Evolutionary conservation across 2,329 filamentous ascomycete species (phyloP), one percentile per base, ranked within the genome.

Genomic region (Rutstroemia sp.): DNA sequence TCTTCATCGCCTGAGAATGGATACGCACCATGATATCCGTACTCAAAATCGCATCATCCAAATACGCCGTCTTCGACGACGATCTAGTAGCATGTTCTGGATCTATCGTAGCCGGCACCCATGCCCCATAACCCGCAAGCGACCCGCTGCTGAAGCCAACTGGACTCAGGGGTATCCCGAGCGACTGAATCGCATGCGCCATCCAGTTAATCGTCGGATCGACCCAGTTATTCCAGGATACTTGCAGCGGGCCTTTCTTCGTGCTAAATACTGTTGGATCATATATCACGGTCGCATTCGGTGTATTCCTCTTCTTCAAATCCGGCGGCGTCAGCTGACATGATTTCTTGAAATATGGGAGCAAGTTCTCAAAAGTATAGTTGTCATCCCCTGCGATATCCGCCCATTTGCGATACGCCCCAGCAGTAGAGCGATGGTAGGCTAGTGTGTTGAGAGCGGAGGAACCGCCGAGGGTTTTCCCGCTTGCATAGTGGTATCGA

Each of bases 331-430:
- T 62, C 54, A 60, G 58, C 6, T 51, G 54, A 16, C 60, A 55
- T 36, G 58, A 61, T 57, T 73, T 76, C 44, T 67, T 67, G 52
- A 77, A 72, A 64, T 75, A 81, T 1, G 73, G 74, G 17, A 75
- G 67, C 38, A 79, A 69, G 10, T 72, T 71, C 4, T 75, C 65
- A 54, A 76, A 77, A 58, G 71, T 73, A 70, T 77, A 82, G 1
- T 69, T 65, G 0, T 71, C 50, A 51, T 79, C 76, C 3, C 68
- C 70, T 0, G 72, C 68, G 5, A 70, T 60, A 36, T 70, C 64
- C 3, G 70, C 74, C 77, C 76, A 79, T 44, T 71, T 68, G n/a
- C 78, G 70, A 60, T 21, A 73, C 1, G 56, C 46, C 3, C 54
- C 60, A 9, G 27, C 39, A 16, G 61, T 61, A 7, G 51, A 47